Percentiles rank a stretch among this genome's conserved stretches.
Evolutionary conservation across 805 yeast species (phyloP).

Genomic region (Zygosaccharomyces siamensis): DNA sequence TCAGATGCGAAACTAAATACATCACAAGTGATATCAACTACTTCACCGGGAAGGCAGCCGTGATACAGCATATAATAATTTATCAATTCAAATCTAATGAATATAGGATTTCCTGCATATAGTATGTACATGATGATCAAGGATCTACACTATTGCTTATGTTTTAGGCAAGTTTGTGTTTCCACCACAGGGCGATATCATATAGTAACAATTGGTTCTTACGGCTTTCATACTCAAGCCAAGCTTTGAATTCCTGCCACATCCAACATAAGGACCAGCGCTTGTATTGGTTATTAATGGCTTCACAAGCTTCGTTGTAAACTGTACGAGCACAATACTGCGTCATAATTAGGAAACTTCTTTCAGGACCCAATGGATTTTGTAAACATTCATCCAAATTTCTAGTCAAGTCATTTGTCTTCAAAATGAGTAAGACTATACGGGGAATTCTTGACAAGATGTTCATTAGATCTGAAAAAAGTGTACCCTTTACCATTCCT

Average conservation of each 20-base stretch:
- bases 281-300: slow-evolving; percentile 13
- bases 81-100: background rate
- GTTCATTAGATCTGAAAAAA: slow-evolving; percentile 71
- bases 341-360: slow-evolving; percentile 86
- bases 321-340: slow-evolving; percentile 81
- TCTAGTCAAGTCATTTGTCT: slow-evolving; percentile 91
- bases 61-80: background rate
- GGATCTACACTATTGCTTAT: slow-evolving; percentile 2
- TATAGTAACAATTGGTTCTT: slow-evolving; percentile 28
- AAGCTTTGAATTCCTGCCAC: slow-evolving; percentile 20
- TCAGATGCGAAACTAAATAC: slow-evolving; percentile 7
- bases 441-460: slow-evolving; percentile 77
- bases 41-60: background rate
- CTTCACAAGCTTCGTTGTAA: slow-evolving; percentile 58
- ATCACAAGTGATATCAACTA: slow-evolving; percentile 9
- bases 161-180: slow-evolving; percentile 9
- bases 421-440: slow-evolving; percentile 76
- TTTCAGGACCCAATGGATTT: slow-evolving; percentile 78
- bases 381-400: slow-evolving; percentile 78
- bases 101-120: background rate
- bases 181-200: slow-evolving; percentile 31
- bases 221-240: slow-evolving; percentile 29
- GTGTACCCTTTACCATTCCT: slow-evolving; percentile 55
- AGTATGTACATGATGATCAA: slow-evolving; percentile 11
- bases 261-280: slow-evolving; percentile 30